Conservation (phyloP, 352 stramenopile genomes). For the Phytophthora chlamydospora region DNA sequence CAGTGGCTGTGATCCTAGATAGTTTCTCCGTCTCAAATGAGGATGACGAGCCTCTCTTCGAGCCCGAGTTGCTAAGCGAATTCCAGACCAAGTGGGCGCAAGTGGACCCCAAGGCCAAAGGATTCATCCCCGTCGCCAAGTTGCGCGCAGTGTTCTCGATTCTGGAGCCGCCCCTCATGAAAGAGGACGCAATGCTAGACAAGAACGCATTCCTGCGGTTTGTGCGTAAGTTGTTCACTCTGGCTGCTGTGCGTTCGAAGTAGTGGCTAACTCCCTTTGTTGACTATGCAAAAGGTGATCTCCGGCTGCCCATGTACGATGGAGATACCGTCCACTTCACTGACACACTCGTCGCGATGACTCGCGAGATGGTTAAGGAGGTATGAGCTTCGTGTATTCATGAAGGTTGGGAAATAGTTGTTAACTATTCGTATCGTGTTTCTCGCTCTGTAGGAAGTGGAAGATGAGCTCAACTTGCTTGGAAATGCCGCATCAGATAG, state of each 20-base stretch:
- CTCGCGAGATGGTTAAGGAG: constrained; percentile 78
- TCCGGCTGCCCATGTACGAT: constrained; percentile 82
- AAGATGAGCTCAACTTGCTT: constrained; percentile 31
- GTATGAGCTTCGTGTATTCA: constrained; percentile 44
- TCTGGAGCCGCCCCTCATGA: constrained; percentile 79
- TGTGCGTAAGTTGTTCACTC: constrained; percentile 43
- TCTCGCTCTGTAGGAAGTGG: constrained; percentile 16
- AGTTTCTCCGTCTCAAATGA: constrained; percentile 85
- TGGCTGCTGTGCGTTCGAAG: constrained; percentile 9
- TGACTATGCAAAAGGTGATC: constrained; percentile 34
- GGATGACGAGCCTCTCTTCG: constrained; percentile 88
- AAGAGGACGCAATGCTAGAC: constrained; percentile 33
- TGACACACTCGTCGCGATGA: constrained; percentile 82
- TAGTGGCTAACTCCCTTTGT: constrained; percentile 6
- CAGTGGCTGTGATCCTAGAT: constrained; percentile 95
- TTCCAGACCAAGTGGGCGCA: constrained; percentile 89
- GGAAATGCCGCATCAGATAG: constrained; percentile 37
- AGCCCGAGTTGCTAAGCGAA: constrained; percentile 83
- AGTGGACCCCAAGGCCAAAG: constrained; percentile 89
- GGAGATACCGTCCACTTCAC: constrained; percentile 84
- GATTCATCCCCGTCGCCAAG: constrained; percentile 78
- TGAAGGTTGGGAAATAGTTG: not conserved
- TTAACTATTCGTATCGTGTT: not conserved
- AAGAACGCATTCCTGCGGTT: constrained; percentile 50
- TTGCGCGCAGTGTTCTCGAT: constrained; percentile 72